phyloP scores from a whole-genome alignment of 352 stramenopile species.

The Phytophthora cryptogea region DNA sequence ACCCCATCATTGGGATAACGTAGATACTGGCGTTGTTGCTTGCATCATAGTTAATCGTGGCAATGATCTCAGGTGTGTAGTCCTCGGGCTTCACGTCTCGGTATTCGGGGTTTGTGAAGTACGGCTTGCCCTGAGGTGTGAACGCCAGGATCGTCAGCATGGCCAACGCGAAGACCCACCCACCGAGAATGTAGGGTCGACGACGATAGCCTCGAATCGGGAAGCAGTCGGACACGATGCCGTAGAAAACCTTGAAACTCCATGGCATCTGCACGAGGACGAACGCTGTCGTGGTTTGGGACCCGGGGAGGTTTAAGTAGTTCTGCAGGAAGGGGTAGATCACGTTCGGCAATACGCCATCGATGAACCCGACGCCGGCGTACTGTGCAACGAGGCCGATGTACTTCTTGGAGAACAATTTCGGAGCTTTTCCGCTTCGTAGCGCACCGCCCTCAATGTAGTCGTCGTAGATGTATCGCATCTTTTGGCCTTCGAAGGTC shows the following conservation, averaged over 20 bases:
- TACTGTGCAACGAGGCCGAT: constrained; percentile 62
- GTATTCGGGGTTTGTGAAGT: constrained; percentile 43
- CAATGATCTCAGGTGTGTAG: constrained; percentile 50
- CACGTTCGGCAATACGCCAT: constrained; percentile 49
- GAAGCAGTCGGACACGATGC: constrained; percentile 64
- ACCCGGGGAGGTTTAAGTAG: constrained; percentile 58
- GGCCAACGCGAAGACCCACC: constrained; percentile 41
- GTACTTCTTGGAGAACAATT: constrained; percentile 44
- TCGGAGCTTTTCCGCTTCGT: constrained; percentile 38
- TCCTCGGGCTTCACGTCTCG: constrained; percentile 46
- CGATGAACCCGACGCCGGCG: constrained; percentile 53
- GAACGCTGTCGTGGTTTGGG: constrained; percentile 47
- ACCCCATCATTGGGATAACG: constrained; percentile 54
- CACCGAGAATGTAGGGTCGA: constrained; percentile 57
- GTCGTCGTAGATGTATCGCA: constrained; percentile 47
- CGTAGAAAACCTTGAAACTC: constrained; percentile 69
- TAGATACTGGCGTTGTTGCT: constrained; percentile 40
- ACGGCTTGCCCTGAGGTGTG: constrained; percentile 40
- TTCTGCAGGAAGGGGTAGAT: constrained; percentile 63
- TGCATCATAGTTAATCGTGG: constrained; percentile 46
- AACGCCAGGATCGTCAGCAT: constrained; percentile 51
- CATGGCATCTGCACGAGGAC: constrained; percentile 60
- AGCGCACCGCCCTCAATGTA: constrained; percentile 45
- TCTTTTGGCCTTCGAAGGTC: constrained; percentile 42
- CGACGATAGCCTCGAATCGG: constrained; percentile 59